phyloP scores from a whole-genome alignment of 2,329 filamentous ascomycete genomes.

The Hymenoscyphus fructigenus region DNA sequence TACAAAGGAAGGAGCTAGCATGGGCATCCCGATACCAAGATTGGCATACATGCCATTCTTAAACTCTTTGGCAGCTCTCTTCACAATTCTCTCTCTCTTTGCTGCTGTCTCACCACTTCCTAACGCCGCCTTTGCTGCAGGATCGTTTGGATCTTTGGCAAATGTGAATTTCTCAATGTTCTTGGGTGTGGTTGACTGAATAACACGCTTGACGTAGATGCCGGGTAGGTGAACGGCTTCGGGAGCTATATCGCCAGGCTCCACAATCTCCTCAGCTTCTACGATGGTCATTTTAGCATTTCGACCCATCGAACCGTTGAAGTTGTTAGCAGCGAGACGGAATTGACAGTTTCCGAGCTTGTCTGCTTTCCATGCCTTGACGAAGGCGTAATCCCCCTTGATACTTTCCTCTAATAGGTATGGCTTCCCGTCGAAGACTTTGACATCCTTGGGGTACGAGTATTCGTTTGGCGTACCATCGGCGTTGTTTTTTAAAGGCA shows the following conservation, averaged over 20 bases:
- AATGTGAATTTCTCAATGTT: constrained; percentile 84
- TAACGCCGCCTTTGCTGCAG: constrained; percentile 34
- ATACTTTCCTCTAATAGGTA: constrained; percentile 91
- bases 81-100: constrained; percentile 83
- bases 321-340: constrained; percentile 83
- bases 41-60: constrained; percentile 96
- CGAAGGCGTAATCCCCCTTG: constrained; percentile 85
- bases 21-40: constrained; percentile 90
- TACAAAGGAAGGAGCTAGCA: constrained; percentile 84
- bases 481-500: constrained; percentile 77
- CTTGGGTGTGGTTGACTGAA: constrained; percentile 78
- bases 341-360: constrained; percentile 90
- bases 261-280: constrained; percentile 89
- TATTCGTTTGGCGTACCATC: constrained; percentile 75
- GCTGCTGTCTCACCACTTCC: constrained; percentile 42
- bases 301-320: constrained; percentile 91
- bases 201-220: constrained; percentile 87
- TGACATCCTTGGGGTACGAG: constrained; percentile 81
- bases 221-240: constrained; percentile 84
- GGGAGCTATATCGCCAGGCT: constrained; percentile 81
- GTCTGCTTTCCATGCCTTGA: constrained; percentile 92
- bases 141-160: constrained; percentile 53
- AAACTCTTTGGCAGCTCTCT: constrained; percentile 84
- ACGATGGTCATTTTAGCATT: constrained; percentile 91
- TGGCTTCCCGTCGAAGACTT: constrained; percentile 86